Evolutionary conservation across 1,284 basidiomycete species (phyloP).

Genomic region (Trichosporon sp.): DNA sequence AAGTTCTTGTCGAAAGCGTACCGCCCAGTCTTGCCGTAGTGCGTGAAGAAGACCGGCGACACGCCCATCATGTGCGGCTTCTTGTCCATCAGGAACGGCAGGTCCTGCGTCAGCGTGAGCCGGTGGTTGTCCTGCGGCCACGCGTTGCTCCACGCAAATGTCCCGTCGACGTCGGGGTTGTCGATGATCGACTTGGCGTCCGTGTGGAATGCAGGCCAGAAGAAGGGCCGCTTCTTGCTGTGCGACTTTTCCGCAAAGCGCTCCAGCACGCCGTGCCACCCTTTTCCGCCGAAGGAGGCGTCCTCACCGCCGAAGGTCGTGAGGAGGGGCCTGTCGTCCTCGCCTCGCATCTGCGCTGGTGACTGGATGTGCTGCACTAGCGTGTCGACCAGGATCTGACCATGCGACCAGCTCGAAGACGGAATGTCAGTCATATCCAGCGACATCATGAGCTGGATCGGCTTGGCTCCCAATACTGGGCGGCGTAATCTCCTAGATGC

Average conservation of each 20-base stretch:
- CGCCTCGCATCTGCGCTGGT: conserved; percentile 14
- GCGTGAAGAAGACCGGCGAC: conserved; percentile 60
- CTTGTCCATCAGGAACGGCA: conserved; percentile 31
- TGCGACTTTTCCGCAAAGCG: conserved; percentile 21
- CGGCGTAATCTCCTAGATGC: conserved; percentile 3
- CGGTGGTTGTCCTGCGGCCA: conserved; percentile 38
- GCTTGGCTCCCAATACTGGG: not conserved
- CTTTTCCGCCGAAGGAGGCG: conserved; percentile 29
- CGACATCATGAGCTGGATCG: conserved; percentile 37
- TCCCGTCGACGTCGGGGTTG: conserved; percentile 36
- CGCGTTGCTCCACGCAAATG: conserved; percentile 45
- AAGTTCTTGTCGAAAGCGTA: conserved; percentile 49
- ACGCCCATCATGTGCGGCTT: conserved; percentile 59
- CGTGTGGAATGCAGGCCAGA: conserved; percentile 47
- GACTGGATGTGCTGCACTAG: conserved; percentile 18
- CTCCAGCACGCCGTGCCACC: conserved; percentile 36
- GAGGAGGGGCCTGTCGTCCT: conserved; percentile 26
- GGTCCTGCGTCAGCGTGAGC: conserved; percentile 31
- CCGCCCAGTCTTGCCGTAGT: conserved; percentile 44
- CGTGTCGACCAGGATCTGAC: conserved; percentile 19
- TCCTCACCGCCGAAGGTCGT: conserved; percentile 42
- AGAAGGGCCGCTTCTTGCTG: conserved; percentile 36
- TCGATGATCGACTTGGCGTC: conserved; percentile 33
- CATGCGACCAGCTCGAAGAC: conserved; percentile 20
- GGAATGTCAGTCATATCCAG: conserved; percentile 47